Percentiles rank a stretch among this genome's conserved stretches.
Conservation (phyloP, 1,284 basidiomycete species). For the Cryptococcus sp. region DNA sequence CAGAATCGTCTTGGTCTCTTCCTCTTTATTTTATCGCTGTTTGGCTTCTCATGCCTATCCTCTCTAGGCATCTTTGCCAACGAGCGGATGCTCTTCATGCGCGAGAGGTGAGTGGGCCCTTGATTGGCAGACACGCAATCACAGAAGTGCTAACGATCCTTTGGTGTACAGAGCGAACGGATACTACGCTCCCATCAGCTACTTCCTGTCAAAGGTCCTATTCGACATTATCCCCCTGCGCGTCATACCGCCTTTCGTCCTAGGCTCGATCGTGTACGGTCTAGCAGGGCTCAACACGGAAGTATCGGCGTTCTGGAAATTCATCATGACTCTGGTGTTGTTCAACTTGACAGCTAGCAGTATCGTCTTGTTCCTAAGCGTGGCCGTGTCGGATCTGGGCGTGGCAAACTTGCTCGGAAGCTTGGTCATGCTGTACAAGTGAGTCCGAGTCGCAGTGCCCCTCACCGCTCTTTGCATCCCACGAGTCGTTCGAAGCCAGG, state of each 20-base stretch:
- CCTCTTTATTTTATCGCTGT: slow-evolving; percentile 92
- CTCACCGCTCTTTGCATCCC: not conserved
- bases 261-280: slow-evolving; percentile 90
- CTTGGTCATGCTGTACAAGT: slow-evolving; percentile 97
- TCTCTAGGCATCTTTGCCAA: slow-evolving; percentile 90
- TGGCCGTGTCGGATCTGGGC: slow-evolving; percentile 79
- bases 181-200: slow-evolving; percentile 93
- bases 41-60: slow-evolving; percentile 93
- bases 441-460: slow-evolving; percentile 46
- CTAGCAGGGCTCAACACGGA: slow-evolving; percentile 90
- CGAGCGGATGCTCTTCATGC: slow-evolving; percentile 92
- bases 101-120: slow-evolving; percentile 69
- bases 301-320: slow-evolving; percentile 92
- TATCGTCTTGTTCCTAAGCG: slow-evolving; percentile 84
- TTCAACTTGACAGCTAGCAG: slow-evolving; percentile 94
- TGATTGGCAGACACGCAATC: not conserved
- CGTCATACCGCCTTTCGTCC: slow-evolving; percentile 89
- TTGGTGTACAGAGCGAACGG: slow-evolving; percentile 73
- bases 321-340: slow-evolving; percentile 87
- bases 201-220: slow-evolving; percentile 92
- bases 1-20: slow-evolving; percentile 78
- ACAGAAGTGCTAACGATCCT: not conserved
- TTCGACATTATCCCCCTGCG: slow-evolving; percentile 95
- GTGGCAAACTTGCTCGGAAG: slow-evolving; percentile 92
- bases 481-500: not conserved